phyloP scores from a whole-genome alignment of 2,329 filamentous ascomycete species.

The Hypoxylon sp. region DNA sequence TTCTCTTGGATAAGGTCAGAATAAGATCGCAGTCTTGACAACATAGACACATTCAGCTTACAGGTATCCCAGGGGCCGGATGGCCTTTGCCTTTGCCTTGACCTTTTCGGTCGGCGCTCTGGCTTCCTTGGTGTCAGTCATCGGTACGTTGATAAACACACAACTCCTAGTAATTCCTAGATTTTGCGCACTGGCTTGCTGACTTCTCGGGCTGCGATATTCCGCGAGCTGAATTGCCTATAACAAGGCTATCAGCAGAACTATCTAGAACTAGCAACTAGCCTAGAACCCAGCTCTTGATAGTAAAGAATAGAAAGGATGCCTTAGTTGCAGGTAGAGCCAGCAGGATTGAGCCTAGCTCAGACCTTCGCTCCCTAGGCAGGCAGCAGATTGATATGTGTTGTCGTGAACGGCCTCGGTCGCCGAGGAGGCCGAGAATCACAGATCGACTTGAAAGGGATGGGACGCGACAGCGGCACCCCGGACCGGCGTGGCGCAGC shows the following conservation, averaged over 20 bases:
- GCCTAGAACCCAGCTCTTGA: no score
- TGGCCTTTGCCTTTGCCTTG: slow-evolving; percentile 19
- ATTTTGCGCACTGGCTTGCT: background rate
- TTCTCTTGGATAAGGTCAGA: slow-evolving; percentile 19
- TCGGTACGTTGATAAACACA: background rate
- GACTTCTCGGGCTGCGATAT: no score
- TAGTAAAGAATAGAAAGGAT: background rate
- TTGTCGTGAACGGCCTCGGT: background rate
- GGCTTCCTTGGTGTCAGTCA: slow-evolving; percentile 1
- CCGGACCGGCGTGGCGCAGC: slow-evolving; percentile 11
- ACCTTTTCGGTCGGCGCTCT: background rate
- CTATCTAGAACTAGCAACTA: no score
- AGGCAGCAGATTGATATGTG: background rate
- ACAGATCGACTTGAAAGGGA: background rate
- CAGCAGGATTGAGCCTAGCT: background rate
- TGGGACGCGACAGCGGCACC: background rate
- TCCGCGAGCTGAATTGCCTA: no score
- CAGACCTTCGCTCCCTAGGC: background rate
- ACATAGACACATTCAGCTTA: slow-evolving; percentile 1
- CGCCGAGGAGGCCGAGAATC: slow-evolving; percentile 19
- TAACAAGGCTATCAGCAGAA: no score
- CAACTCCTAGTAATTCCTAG: background rate
- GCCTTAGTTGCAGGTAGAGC: background rate
- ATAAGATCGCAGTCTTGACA: background rate
- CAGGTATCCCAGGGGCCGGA: slow-evolving; percentile 24